Evolutionary conservation across 352 stramenopile species (phyloP), one percentile per base, ranked within the genome.

Genomic region (Phytopythium mirpurense): DNA sequence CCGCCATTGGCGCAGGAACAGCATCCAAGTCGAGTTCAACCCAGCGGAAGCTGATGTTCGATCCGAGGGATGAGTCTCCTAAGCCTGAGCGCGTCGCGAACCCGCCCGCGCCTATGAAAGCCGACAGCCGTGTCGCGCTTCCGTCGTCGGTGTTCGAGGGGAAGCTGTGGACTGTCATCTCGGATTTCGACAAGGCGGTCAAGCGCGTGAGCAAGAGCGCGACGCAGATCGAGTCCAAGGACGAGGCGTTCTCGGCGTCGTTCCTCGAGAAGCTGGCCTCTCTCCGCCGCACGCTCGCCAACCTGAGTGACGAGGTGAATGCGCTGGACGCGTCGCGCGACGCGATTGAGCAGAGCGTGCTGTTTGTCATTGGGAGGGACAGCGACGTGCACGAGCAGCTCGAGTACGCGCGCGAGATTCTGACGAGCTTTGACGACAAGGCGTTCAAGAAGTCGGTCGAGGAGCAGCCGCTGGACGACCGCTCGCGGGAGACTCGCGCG

Each of bases 331-430:
- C 83, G 23, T 67, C 60, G 37, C 69, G 76, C 3, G 73, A 87
- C 57, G 65, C 80, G 46, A 61, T 87, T 42, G 78, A 89, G 34
- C 87, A 89, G 43, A 70, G 85, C 35, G 74, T 86, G 3, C 59
- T 89, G 40, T 89, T 84, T 52, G 74, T 89, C n/a, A 87, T 89
- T 53, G 78, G 78, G 51, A 87, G 74, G 56, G 76, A 89, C 45
- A 74, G 75, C 21, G 74, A 89, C 48, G 72, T 89, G n/a, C 78
- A 89, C 51, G 76, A 89, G 32, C 78, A 89, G 50, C 60, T 89
- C 2, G 78, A 87, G 36, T 89, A 86, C 59, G 63, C 69, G 7
- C 74, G 74, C 16, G 78, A 89, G 35, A 86, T 87, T 55, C 54
- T 89, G n/a, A 59, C 63, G 6, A 87, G 78, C 34, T 87, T 86